A percentile compares a stretch with the other conserved stretches of the same genome.
Evolutionary conservation across 176 grass and related monocot genomes (phyloP).

Genomic region (Melocanna baccifera): DNA sequence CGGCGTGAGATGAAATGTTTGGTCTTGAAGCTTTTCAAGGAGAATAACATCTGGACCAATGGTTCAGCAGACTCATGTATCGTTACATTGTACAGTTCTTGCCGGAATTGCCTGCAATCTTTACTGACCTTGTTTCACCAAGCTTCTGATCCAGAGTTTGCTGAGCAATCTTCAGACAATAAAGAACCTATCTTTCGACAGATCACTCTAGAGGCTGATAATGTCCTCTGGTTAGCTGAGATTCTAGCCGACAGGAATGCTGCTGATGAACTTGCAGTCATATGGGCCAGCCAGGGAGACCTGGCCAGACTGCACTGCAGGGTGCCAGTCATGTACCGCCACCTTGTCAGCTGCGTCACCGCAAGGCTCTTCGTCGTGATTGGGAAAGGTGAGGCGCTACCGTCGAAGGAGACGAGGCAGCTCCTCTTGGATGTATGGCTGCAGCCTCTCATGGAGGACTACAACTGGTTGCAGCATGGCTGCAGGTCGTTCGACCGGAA

Average conservation of each 20-base stretch:
- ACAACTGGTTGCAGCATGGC: conserved; percentile 75
- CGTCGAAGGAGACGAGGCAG: conserved; percentile 53
- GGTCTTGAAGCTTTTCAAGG: conserved; percentile 81
- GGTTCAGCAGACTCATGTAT: conserved; percentile 54
- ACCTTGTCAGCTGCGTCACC: conserved; percentile 66
- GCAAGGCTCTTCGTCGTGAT: conserved; percentile 63
- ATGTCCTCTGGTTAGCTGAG: conserved; percentile 76
- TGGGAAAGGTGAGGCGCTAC: conserved; percentile 62
- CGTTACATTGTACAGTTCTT: conserved; percentile 54
- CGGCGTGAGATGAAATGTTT: conserved; percentile 77
- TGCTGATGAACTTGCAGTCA: conserved; percentile 51
- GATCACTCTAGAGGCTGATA: conserved; percentile 66
- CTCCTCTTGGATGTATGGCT: conserved; percentile 68
- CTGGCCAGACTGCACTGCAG: conserved; percentile 58
- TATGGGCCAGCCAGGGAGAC: conserved; percentile 64
- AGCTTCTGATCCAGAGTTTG: conserved; percentile 40
- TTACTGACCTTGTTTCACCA: conserved; percentile 51
- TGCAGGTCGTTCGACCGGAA: conserved; percentile 62
- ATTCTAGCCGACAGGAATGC: conserved; percentile 56
- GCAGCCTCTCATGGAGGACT: conserved; percentile 78
- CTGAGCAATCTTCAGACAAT: conserved; percentile 34
- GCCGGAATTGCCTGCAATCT: conserved; percentile 52
- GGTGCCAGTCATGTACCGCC: conserved; percentile 66
- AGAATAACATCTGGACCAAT: conserved; percentile 42
- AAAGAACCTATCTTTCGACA: conserved; percentile 44